phyloP scores from a whole-genome alignment of 1,284 basidiomycete genomes.

The Cryptococcus sp. region DNA sequence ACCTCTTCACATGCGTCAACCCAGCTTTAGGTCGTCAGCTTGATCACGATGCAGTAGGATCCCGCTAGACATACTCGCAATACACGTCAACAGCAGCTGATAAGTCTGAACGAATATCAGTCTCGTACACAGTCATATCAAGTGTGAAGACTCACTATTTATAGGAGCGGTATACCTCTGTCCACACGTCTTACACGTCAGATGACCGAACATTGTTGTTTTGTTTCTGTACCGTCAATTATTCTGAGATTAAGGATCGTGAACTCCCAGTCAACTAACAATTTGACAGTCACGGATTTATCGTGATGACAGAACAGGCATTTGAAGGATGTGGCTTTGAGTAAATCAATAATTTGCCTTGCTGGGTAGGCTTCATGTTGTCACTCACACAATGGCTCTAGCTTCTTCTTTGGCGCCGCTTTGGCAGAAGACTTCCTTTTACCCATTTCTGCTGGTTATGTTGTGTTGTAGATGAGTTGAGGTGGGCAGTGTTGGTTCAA shows the following conservation, averaged over 20 bases:
- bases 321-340: slow-evolving; percentile 43
- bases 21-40: slow-evolving; percentile 27
- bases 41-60: not conserved
- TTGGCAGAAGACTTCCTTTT: slow-evolving; percentile 46
- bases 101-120: slow-evolving; percentile 27
- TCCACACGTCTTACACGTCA: slow-evolving; percentile 43
- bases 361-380: not conserved
- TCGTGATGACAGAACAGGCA: slow-evolving; percentile 46
- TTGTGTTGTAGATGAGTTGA: not conserved
- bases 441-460: slow-evolving; percentile 27
- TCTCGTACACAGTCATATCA: not conserved
- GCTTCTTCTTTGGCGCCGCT: slow-evolving; percentile 31
- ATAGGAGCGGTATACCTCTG: slow-evolving; percentile 35
- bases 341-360: not conserved
- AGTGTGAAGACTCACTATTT: slow-evolving; percentile 28
- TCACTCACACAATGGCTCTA: slow-evolving; percentile 30
- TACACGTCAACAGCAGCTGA: slow-evolving; percentile 43
- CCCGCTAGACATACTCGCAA: slow-evolving; percentile 31
- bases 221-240: slow-evolving; percentile 28
- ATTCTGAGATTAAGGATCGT: not conserved
- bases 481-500: not conserved
- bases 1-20: slow-evolving; percentile 46
- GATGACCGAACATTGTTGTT: slow-evolving; percentile 32
- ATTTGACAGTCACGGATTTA: slow-evolving; percentile 38
- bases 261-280: slow-evolving; percentile 19